Base-by-base conservation (phyloP, 1,284 basidiomycete genomes). In the Cryptococcus deneoformans region DNA sequence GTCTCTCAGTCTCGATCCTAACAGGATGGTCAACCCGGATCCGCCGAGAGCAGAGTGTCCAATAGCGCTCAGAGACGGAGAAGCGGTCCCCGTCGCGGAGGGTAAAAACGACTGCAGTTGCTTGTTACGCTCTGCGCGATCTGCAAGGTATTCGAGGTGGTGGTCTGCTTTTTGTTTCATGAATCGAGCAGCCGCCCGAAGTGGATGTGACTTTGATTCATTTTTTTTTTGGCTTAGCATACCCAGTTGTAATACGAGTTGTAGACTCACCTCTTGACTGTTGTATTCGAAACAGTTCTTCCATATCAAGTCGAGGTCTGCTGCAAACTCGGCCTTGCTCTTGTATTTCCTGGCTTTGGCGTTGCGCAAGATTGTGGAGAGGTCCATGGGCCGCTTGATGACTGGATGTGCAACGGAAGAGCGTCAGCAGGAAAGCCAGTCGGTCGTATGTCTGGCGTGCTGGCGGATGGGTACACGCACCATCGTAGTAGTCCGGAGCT, bases 251-350 rank as follows among this genome's bases (percentile, higher is more conserved):
- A 42, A 10, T 10, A 42, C n/a, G 45, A 24, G 12, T 16, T 29
- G 14, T 12, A 29, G 16, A 81, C 86, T 59, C 67, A 92, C 93
- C 77, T 92, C 89, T 14, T 87, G 84, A 29, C 88, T 87, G 74
- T 99, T 99, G 78, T 98, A 99, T 10, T 84, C 85, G 65, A 89
- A 84, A 75, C 95, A 98, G 69, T 99, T 99, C 54, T 87, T 86
- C 95, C 95, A 99, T 66, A 99, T 98, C 60, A 96, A 84, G 66
- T 95, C 90, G 46, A 99, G 80, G 77, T 99, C 96, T 60, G 89
- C 87, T 61, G 88, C 87, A 76, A 99, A 99, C 69, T 95, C 89
- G 60, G 85, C 83, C 79, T 99, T 98, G 54, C 85, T 90, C 79
- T 94, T 95, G 84, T 97, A 98, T 53, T 85, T 83, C 72, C 89